Conservation (phyloP, 2,329 filamentous ascomycete genomes). For the Passalora sequoiae region DNA sequence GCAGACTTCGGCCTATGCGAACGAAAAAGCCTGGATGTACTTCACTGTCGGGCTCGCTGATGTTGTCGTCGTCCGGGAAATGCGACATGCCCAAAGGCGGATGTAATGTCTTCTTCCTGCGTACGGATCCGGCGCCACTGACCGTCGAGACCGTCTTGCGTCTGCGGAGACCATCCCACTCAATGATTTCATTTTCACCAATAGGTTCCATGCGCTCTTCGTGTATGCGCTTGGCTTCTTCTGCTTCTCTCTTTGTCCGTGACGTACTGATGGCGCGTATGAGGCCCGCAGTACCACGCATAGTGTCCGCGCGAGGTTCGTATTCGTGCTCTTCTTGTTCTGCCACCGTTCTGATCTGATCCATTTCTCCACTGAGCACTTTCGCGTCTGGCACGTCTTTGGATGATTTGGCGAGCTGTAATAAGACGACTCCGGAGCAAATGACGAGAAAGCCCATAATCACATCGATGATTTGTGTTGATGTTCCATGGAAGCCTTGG, state of each 20-base stretch:
- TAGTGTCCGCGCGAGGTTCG: constrained; percentile 92
- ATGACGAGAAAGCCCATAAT: constrained; percentile 92
- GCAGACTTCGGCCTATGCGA: constrained; percentile 26
- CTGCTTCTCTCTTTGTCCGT: constrained; percentile 70
- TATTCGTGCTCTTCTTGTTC: constrained; percentile 94
- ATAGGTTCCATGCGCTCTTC: constrained; percentile 78
- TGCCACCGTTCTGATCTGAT: constrained; percentile 91
- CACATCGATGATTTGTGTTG: constrained; percentile 75
- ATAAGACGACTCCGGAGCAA: constrained; percentile 81
- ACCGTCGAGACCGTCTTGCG: constrained; percentile 52
- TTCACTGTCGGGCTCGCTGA: constrained; percentile 35
- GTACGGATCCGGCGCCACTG: constrained; percentile 36
- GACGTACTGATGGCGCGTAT: constrained; percentile 73
- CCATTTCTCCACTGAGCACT: constrained; percentile 85
- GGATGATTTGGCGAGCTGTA: constrained; percentile 96
- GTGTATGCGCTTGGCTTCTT: constrained; percentile 71
- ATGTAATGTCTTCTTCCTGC: constrained; percentile 52
- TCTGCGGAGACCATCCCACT: constrained; percentile 87
- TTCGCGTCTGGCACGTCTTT: constrained; percentile 94
- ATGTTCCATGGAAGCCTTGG: constrained; percentile 84
- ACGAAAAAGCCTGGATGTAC: constrained; percentile 48
- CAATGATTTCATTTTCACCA: constrained; percentile 71
- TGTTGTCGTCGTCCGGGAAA: constrained; percentile 63
- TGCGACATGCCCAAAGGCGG: constrained; percentile 83
- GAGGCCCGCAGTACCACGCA: constrained; percentile 84